Conservation (phyloP, 805 yeast genomes). For the Schwanniomyces yamadae region DNA sequence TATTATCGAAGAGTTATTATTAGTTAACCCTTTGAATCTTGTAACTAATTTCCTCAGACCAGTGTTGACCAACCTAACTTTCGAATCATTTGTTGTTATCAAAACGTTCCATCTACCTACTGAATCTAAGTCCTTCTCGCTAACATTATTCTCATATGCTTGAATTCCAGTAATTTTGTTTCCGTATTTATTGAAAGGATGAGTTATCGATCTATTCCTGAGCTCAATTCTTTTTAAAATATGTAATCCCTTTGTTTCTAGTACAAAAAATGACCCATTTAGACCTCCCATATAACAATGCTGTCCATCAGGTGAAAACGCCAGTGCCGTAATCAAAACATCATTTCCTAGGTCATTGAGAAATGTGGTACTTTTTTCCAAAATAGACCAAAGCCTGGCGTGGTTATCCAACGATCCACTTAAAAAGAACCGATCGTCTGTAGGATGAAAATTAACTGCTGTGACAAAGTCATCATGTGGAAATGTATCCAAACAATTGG, state of each 20-base stretch:
- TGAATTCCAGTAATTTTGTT: conserved; percentile 75
- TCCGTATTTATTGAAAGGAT: conserved; percentile 26
- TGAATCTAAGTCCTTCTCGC: conserved; percentile 7
- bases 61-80: conserved; percentile 63
- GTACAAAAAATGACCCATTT: conserved; percentile 61
- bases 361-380: conserved; percentile 66
- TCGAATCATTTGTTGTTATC: conserved; percentile 81
- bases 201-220: conserved; percentile 23
- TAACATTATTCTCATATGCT: conserved; percentile 29
- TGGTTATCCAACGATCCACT: conserved; percentile 79
- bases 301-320: conserved; percentile 65
- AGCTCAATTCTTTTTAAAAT: conserved; percentile 32
- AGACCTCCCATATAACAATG: conserved; percentile 73
- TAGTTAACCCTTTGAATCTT: conserved; percentile 71
- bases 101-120: conserved; percentile 36
- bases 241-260: conserved; percentile 65
- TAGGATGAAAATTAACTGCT: conserved; percentile 73
- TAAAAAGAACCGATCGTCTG: conserved; percentile 81
- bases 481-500: conserved; percentile 60
- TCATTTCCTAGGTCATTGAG: conserved; percentile 52
- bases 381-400: conserved; percentile 79
- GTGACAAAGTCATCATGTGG: conserved; percentile 82
- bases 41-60: conserved; percentile 55
- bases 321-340: conserved; percentile 71
- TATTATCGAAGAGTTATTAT: conserved; percentile 66